Percentiles rank a stretch among this genome's conserved stretches.
These are phyloP conservation scores for Mycena olivaceomarginata DNA, from an alignment of 768 basidiomycete species.

Conservation along the genomic window DNA sequence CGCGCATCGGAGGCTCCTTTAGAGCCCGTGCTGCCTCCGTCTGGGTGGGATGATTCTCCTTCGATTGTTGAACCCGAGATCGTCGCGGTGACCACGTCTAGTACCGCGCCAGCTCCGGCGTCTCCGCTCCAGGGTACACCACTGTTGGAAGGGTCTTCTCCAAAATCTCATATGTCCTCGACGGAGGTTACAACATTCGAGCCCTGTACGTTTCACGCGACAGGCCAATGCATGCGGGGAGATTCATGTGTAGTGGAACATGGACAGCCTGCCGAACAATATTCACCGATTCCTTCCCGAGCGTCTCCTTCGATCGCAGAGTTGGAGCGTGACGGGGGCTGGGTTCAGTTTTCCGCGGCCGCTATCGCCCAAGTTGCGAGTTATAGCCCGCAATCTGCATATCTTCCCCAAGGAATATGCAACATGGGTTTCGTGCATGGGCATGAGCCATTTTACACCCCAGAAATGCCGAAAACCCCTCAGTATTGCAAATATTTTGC, in stretches of 20 bases:
- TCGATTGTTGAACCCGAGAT: too few species aligned
- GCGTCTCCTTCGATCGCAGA: constrained; percentile 26
- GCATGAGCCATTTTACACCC: background rate
- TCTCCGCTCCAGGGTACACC: background rate
- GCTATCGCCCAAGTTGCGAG: constrained; percentile 15
- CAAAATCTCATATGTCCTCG: background rate
- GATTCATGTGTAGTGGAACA: constrained; percentile 34
- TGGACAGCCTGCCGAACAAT: constrained; percentile 2
- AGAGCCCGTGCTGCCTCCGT: background rate
- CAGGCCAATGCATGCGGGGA: constrained; percentile 34
- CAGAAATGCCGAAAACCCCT: background rate
- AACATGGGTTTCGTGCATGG: background rate
- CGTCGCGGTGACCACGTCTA: too few species aligned
- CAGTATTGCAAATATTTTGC: constrained; percentile 36
- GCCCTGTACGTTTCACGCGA: constrained; percentile 28
- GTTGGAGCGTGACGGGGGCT: constrained; percentile 10
- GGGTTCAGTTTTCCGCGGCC: constrained; percentile 34
- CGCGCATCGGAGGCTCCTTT: background rate
- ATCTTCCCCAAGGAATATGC: constrained; percentile 5
- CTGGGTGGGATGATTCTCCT: constrained; percentile 10
- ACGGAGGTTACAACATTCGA: constrained; percentile 23
- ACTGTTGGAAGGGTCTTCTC: background rate
- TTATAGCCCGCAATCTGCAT: constrained; percentile 2
- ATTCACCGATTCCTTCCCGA: constrained; percentile 34
- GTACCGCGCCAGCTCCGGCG: too few species aligned